These are phyloP conservation scores for Claviceps maximensis DNA, from an alignment of 2,329 filamentous ascomycete species.

Conservation along the genomic window DNA sequence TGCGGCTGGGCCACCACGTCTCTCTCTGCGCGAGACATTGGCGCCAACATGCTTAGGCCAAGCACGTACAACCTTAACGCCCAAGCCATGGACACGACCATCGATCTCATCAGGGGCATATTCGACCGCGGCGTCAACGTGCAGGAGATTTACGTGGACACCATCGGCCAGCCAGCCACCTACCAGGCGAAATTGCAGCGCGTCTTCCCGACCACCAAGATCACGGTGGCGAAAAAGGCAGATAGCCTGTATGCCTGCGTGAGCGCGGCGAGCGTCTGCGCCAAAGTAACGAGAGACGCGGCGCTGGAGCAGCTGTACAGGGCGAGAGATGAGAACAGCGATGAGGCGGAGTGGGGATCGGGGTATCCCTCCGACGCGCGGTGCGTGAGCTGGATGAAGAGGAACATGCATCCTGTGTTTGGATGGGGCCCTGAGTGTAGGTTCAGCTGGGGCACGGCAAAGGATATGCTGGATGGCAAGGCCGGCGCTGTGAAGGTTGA, in stretches of 20 bases:
- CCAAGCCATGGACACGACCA: conserved; percentile 86
- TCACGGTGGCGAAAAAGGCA: conserved; percentile 80
- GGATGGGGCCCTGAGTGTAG: conserved; percentile 89
- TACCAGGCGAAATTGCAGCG: conserved; percentile 79
- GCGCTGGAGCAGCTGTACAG: conserved; percentile 71
- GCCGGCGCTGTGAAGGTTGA: conserved; percentile 57
- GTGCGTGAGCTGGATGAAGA: conserved; percentile 68
- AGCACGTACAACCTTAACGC: conserved; percentile 81
- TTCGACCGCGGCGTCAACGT: conserved; percentile 69
- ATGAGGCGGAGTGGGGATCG: conserved; percentile 60
- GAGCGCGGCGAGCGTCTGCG: conserved; percentile 84
- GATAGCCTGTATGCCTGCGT: conserved; percentile 88
- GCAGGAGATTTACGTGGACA: conserved; percentile 87
- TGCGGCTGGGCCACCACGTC: conserved; percentile 78
- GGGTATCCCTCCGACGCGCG: conserved; percentile 84
- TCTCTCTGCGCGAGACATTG: conserved; percentile 75
- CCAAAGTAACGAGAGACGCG: conserved; percentile 89
- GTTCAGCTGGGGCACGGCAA: conserved; percentile 92
- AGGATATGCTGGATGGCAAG: conserved; percentile 80
- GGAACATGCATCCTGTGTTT: conserved; percentile 84
- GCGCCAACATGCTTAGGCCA: conserved; percentile 60
- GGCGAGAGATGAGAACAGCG: conserved; percentile 18
- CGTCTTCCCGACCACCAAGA: conserved; percentile 63
- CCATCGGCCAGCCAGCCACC: conserved; percentile 66
- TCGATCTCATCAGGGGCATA: conserved; percentile 66